Evolutionary conservation across 129 eudicot genomes (phyloP).

Genomic region (Kitagawia praeruptora): DNA sequence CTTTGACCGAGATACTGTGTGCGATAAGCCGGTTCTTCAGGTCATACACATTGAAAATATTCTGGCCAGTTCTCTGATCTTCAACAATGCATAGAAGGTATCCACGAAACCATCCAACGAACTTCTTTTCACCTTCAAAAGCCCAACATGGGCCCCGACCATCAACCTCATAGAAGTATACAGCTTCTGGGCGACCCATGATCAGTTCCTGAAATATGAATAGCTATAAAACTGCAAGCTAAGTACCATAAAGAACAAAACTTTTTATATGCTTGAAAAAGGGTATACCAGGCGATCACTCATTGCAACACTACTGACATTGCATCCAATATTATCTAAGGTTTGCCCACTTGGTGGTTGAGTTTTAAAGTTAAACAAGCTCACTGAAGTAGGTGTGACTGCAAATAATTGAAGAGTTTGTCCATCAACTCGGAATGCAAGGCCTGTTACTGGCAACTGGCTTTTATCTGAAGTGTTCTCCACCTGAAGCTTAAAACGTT

Average conservation of each 20-base stretch:
- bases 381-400: constrained; percentile 84
- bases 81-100: constrained; percentile 78
- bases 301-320: constrained; percentile 67
- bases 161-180: constrained; percentile 84
- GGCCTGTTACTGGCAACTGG: constrained; percentile 60
- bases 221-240: background rate
- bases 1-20: constrained; percentile 58
- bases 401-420: constrained; percentile 75
- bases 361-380: constrained; percentile 75
- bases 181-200: constrained; percentile 95
- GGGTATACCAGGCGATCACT: constrained; percentile 79
- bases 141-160: constrained; percentile 99
- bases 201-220: constrained; percentile 60
- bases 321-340: constrained; percentile 79
- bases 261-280: background rate
- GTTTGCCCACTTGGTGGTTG: constrained; percentile 76
- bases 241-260: background rate
- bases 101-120: constrained; percentile 97
- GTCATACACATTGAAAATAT: constrained; percentile 82
- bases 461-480: constrained; percentile 46
- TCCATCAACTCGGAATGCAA: constrained; percentile 85
- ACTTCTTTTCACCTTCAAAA: constrained; percentile 92
- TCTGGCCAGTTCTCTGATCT: constrained; percentile 69
- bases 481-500: constrained; percentile 84
- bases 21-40: constrained; percentile 88